Base-by-base conservation (phyloP, 495 filamentous ascomycete species). In the Penicillium coffeae region DNA sequence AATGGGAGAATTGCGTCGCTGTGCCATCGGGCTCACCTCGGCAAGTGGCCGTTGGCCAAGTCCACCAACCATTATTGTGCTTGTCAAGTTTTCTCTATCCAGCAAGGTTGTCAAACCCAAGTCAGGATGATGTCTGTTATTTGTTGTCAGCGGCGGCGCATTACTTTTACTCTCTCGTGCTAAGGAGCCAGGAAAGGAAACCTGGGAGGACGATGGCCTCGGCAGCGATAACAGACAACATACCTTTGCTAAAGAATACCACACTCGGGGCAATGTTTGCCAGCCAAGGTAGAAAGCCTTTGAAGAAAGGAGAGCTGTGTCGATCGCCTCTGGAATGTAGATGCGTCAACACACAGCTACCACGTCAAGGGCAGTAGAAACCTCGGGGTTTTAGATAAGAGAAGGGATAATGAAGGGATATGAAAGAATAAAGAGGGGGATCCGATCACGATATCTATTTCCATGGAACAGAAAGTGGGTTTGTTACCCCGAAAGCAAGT, bases 1-100 rank as follows among this genome's bases (percentile, higher is more conserved):
- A 69, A 80, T 87, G 3, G 86, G 86, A 34, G 89, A 93, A 62
- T 94, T 93, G 33, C 77, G 66, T 50, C 78, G 68, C 45, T 74
- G 71, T 40, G 76, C 76, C 72, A 77, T 71, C 12, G 76, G 78
- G 53, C 75, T 77, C 59, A 81, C 63, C 62, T 81, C 78, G 21
- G 76, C 73, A 12, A 81, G 65, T 41, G 78, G 77, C 53, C 75
- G 62, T 59, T 74, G 75, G 20, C 64, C 66, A 20, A 68, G 49
- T 52, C 64, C 66, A 50, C 58, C 60, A 27, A 53, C 62, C 68
- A 77, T 75, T 14, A 52, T 74, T 56, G 42, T 14, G 51, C 53
- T 40, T 59, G 60, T 21, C 7, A 33, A 40, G 21, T 8, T 14
- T 34, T 19, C 41, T 19, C 27, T 13, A 22, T 8, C 12, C 25